Base-by-base conservation (phyloP, 805 yeast species). In the Kuraishia floccosa region DNA sequence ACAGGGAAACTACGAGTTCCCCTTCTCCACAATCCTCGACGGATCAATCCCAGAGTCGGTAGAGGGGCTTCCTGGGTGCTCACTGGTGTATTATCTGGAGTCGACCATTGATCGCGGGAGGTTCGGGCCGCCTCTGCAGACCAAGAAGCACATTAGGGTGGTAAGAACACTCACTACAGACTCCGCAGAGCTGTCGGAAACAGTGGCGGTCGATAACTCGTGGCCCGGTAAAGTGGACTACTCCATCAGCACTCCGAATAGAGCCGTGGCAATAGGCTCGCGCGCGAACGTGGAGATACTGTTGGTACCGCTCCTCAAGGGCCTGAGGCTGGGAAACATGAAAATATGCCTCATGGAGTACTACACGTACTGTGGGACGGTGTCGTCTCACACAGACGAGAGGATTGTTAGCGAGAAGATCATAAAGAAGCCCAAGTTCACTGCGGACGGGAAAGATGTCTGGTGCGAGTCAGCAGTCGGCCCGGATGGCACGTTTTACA, bases 211-310 rank as follows among this genome's bases (percentile, higher is more conserved):
- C 20, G 95, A 86, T 47, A 89, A 89, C 50, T 77, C 87, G 1
- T 89, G 97, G 97, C 96, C 97, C 2, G 62, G 75, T 28, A 91
- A 91, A 49, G 84, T 89, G 20, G 96, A 89, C 46, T 89, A 89
- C 51, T 70, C 85, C 3, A 73, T 91, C 36, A 79, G 83, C 32
- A 76, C 83, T 5, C 96, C 97, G 0, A 65, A 84, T 17, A 78
- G 83, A 45, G 94, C 96, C 0, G 69, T 85, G 16, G 93, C 97
- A 0, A 76, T 91, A 26, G 98, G 98, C 2, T 76, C 94, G 0
- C 58, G 72, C 0, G 62, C 80, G 5, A 81, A 84, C 2, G 65
- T 89, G 5, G 69, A 74, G 40, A 63, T 89, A 42, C 61, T 72
- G 39, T 49, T 89, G 42, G 80, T 79, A 2, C 97, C 98, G 0